These are phyloP conservation scores for Venturia oleaginea DNA, from an alignment of 2,329 filamentous ascomycete species.

Conservation along the genomic window DNA sequence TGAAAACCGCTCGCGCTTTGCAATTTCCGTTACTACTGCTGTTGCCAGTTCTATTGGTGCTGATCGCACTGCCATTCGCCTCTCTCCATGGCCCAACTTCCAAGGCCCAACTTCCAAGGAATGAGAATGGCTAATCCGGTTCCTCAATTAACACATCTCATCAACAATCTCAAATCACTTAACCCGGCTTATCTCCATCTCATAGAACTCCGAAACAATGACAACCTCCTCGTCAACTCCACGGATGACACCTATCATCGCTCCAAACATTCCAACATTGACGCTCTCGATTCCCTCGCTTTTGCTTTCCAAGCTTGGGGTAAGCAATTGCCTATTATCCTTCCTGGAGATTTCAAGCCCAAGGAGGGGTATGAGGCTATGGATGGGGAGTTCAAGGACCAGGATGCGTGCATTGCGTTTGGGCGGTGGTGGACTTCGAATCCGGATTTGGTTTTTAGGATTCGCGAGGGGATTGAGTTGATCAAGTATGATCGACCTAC, in stretches of 20 bases:
- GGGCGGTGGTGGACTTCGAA: slow-evolving; percentile 42
- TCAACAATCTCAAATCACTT: slow-evolving; percentile 41
- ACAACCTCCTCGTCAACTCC: slow-evolving; percentile 18
- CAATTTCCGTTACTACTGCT: slow-evolving; percentile 44
- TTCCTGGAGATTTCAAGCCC: slow-evolving; percentile 35
- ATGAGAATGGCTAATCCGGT: slow-evolving; percentile 56
- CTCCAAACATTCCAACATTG: slow-evolving; percentile 25
- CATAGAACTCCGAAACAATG: slow-evolving; percentile 49
- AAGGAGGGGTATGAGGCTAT: slow-evolving; percentile 29
- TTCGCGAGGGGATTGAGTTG: slow-evolving; percentile 35
- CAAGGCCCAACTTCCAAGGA: slow-evolving; percentile 52
- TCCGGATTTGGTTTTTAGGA: slow-evolving; percentile 39
- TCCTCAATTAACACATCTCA: slow-evolving; percentile 53
- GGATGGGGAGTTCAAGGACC: slow-evolving; percentile 33
- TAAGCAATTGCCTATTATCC: slow-evolving; percentile 22
- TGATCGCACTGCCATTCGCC: slow-evolving; percentile 45
- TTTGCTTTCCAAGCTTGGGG: slow-evolving; percentile 13
- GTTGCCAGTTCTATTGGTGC: slow-evolving; percentile 43
- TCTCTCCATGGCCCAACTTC: slow-evolving; percentile 53
- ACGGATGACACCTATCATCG: not conserved
- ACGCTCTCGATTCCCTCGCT: slow-evolving; percentile 24
- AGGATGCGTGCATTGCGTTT: slow-evolving; percentile 38
- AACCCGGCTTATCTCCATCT: slow-evolving; percentile 54
- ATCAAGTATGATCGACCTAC: slow-evolving; percentile 36
- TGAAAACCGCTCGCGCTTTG: slow-evolving; percentile 43